Evolutionary conservation across 2,329 filamentous ascomycete species (phyloP), one percentile per base, ranked within the genome.

Genomic region (Tolypocladium tundrense): DNA sequence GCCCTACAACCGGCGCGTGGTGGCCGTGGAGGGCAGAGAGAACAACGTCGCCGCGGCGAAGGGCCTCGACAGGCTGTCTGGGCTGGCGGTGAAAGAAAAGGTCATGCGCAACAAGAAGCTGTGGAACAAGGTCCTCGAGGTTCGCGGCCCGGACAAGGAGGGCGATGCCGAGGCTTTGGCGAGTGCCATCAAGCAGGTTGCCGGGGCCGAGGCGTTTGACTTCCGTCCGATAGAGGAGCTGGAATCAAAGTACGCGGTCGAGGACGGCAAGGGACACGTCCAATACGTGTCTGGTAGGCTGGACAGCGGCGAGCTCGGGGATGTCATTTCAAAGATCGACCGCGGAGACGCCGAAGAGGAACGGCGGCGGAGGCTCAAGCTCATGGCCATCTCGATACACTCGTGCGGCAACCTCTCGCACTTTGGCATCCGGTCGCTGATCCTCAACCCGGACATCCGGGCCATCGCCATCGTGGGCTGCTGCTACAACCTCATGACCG

Each of bases 371-470:
- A 72, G 78, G 16, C 75, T 79, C 60, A 75, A 74, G 11, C 77
- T 95, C 42, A 91, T 97, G 87, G 89, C 93, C 19, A 87, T 97
- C 37, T 97, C 94, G 0, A 90, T 99, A 21, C 94, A 99, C 72
- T 97, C 93, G 0, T 99, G 94, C 69, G 94, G 94, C 35, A 97
- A 99, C 65, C 84, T 99, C n/a, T 88, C 95, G 0, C 94, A 99
- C 71, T 92, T 95, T 69, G 94, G 90, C 11, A 87, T 99, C 58
- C 86, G 90, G 16, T 95, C 93, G 0, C 81, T 99, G 24, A 74
- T 92, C 1, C 75, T 95, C 58, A 97, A 97, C 68, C 87, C 88
- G 0, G 83, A 86, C 5, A 92, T 97, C 57, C 84, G 85, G 39
- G 91, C 91, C n/a, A 88, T 97, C 27, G 93, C 93, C 59, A 92